These are phyloP conservation scores for Trichoderma sp. DNA, from an alignment of 2,329 filamentous ascomycete species.

Conservation along the genomic window DNA sequence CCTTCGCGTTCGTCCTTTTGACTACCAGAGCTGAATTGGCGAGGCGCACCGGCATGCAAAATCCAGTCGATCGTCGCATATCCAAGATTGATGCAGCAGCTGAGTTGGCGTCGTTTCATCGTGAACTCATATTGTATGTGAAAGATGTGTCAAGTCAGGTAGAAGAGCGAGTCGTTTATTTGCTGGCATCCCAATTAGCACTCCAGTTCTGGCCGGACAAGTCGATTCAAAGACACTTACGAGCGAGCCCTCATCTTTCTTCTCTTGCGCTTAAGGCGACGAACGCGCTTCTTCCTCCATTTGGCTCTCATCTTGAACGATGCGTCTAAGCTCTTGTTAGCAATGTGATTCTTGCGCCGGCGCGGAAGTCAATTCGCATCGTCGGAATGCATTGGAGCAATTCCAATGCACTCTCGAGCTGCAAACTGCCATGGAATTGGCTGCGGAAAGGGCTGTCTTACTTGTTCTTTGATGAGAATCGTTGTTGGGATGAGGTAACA, in stretches of 20 bases:
- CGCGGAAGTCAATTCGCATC: not conserved
- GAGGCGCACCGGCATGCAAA: constrained; percentile 19
- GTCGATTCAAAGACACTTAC: constrained; percentile 60
- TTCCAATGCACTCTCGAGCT: constrained; percentile 14
- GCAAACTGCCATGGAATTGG: constrained; percentile 1
- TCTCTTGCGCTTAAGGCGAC: constrained; percentile 99
- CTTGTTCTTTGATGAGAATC: constrained; percentile 51
- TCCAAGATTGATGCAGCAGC: constrained; percentile 28
- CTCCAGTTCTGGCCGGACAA: constrained; percentile 16
- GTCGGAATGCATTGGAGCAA: not conserved
- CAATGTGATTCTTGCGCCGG: not conserved
- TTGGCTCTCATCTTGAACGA: constrained; percentile 82
- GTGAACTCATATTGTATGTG: constrained; percentile 42
- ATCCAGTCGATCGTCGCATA: constrained; percentile 7
- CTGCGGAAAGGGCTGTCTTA: constrained; percentile 32
- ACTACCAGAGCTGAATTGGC: constrained; percentile 27
- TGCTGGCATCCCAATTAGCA: constrained; percentile 51
- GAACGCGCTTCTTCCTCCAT: constrained; percentile 99
- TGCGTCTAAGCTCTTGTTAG: constrained; percentile 30
- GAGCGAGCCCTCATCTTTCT: constrained; percentile 99
- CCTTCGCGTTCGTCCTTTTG: constrained; percentile 36
- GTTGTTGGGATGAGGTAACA: constrained; percentile 47
- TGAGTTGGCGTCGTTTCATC: constrained; percentile 33
- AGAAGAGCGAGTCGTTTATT: constrained; percentile 66
- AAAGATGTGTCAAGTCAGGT: constrained; percentile 56